phyloP scores from a whole-genome alignment of 345 rosid species.

The Noccaea bulbosa region DNA sequence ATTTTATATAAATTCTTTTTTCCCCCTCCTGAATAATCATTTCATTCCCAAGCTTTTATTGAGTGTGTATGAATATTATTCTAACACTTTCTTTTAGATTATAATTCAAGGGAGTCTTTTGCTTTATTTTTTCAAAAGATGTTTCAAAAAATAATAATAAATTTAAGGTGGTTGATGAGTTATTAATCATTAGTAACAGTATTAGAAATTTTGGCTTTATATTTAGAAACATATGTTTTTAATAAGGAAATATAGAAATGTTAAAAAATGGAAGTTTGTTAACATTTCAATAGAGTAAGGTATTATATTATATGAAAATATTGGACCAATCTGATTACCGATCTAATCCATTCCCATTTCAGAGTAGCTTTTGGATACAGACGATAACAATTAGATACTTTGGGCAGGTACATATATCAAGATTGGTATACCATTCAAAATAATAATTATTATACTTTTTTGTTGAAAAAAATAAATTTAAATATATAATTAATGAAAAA shows the following conservation, averaged over 20 bases:
- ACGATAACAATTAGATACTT: too few species aligned
- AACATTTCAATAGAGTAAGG: too few species aligned
- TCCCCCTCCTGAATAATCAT: constrained; percentile 4
- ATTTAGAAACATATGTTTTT: constrained; percentile 23
- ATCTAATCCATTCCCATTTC: too few species aligned
- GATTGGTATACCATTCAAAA: too few species aligned
- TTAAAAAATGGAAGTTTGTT: too few species aligned
- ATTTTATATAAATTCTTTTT: constrained; percentile 39
- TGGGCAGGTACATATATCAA: too few species aligned
- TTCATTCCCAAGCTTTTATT: constrained; percentile 33
- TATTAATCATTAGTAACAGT: constrained; percentile 42
- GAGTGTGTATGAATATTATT: constrained; percentile 33
- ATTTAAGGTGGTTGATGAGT: constrained; percentile 44
- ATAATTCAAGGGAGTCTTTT: constrained; percentile 14
- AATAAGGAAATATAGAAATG: background rate
- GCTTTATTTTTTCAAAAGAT: constrained; percentile 23
- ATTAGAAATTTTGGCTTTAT: constrained; percentile 29
- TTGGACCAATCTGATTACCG: too few species aligned
- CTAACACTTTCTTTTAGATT: constrained; percentile 27
- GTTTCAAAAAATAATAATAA: constrained; percentile 18
- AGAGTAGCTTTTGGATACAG: too few species aligned
- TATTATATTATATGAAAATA: too few species aligned
- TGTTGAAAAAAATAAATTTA: too few species aligned
- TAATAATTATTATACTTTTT: too few species aligned
- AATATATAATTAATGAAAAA: too few species aligned